These are phyloP conservation scores for Pichia inconspicua DNA, from an alignment of 1,139 yeast genomes.

Conservation along the genomic window DNA sequence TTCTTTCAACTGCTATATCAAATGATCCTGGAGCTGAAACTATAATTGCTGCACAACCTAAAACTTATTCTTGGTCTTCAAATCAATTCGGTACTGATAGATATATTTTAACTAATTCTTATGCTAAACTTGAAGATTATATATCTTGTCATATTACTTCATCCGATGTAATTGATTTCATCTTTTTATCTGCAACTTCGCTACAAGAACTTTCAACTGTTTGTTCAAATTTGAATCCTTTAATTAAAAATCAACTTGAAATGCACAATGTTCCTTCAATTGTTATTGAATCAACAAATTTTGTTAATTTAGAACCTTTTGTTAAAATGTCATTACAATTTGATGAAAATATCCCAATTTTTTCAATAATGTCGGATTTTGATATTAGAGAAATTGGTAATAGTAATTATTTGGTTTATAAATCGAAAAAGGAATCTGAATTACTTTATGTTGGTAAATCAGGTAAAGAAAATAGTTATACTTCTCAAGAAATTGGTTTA, in stretches of 20 bases:
- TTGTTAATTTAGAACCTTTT: constrained; percentile 64
- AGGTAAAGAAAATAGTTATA: constrained; percentile 24
- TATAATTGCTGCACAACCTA: constrained; percentile 2
- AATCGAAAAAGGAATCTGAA: constrained; percentile 29
- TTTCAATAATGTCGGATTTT: constrained; percentile 58
- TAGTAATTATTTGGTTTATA: constrained; percentile 28
- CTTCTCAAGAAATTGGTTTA: constrained; percentile 21
- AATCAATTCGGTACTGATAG: constrained; percentile 27
- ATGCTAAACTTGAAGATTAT: constrained; percentile 4
- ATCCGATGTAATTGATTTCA: constrained; percentile 11
- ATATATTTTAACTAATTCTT: constrained; percentile 18
- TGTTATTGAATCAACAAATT: constrained; percentile 62
- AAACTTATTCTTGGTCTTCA: constrained; percentile 26
- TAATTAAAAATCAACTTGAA: constrained; percentile 26
- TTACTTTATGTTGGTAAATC: constrained; percentile 29
- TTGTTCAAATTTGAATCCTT: constrained; percentile 30
- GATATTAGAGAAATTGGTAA: constrained; percentile 42
- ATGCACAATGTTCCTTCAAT: constrained; percentile 35
- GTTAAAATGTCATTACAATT: constrained; percentile 34
- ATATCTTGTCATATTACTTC: not conserved
- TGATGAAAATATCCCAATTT: constrained; percentile 32
- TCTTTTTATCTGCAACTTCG: constrained; percentile 40
- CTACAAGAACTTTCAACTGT: constrained; percentile 39
- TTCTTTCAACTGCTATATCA: constrained; percentile 19
- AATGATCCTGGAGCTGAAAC: constrained; percentile 2